These are phyloP conservation scores for Grammothele lineata DNA, from an alignment of 768 basidiomycete genomes.

Conservation along the genomic window DNA sequence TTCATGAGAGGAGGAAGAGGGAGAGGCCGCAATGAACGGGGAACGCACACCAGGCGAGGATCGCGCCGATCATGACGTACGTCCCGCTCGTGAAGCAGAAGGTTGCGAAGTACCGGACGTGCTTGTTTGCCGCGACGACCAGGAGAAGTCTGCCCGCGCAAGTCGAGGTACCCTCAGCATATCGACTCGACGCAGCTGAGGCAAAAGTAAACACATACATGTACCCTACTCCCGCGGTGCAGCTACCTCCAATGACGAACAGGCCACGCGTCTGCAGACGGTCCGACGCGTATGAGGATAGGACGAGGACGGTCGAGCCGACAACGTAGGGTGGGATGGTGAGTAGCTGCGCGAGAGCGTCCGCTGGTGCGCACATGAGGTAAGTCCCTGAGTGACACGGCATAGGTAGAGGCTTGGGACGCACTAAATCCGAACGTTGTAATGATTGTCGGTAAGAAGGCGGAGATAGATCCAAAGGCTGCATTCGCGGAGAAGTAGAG, in stretches of 20 bases:
- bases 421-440: slow-evolving; percentile 66
- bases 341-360: slow-evolving; percentile 61
- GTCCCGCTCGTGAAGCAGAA: slow-evolving; percentile 75
- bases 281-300: slow-evolving; percentile 59
- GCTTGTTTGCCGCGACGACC: slow-evolving; percentile 45
- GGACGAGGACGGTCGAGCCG: slow-evolving; percentile 52
- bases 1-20: background rate
- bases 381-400: slow-evolving; percentile 4
- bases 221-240: slow-evolving; percentile 55
- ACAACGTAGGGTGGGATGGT: slow-evolving; percentile 80
- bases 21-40: background rate
- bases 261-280: slow-evolving; percentile 54
- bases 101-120: slow-evolving; percentile 67
- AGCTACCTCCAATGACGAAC: slow-evolving; percentile 40
- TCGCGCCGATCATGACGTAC: slow-evolving; percentile 66
- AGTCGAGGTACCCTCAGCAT: too few relatives aligned
- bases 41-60: slow-evolving; percentile 70
- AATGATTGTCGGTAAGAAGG: slow-evolving; percentile 82
- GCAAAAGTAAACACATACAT: slow-evolving; percentile 38
- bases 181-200: background rate
- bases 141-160: slow-evolving; percentile 37
- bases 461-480: slow-evolving; percentile 73
- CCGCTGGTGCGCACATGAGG: slow-evolving; percentile 39
- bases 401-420: slow-evolving; percentile 24
- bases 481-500: slow-evolving; percentile 79